Percentiles rank a stretch among this genome's conserved stretches.
These are phyloP conservation scores for Lentinus brumalis DNA, from an alignment of 768 basidiomycete genomes.

Conservation along the genomic window DNA sequence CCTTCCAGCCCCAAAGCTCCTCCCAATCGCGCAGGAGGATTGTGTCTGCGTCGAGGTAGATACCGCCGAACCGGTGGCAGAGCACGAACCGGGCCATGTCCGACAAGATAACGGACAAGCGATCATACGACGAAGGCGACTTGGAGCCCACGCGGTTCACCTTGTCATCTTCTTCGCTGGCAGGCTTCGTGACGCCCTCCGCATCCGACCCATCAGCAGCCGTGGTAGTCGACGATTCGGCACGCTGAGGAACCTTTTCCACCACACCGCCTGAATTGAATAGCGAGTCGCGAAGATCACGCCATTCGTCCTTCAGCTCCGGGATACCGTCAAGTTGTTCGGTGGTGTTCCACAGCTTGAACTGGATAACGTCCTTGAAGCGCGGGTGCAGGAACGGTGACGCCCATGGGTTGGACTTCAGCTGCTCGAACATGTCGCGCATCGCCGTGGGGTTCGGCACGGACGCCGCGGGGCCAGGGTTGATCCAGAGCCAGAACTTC, in stretches of 20 bases:
- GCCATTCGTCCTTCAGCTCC: conserved; percentile 91
- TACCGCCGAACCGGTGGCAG: conserved; percentile 95
- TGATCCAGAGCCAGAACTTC: conserved; percentile 98
- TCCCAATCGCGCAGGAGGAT: conserved; percentile 98
- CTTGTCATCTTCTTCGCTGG: conserved; percentile 47
- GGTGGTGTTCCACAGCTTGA: conserved; percentile 98
- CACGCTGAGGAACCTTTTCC: conserved; percentile 58
- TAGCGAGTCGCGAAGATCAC: conserved; percentile 67
- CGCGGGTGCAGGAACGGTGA: conserved; percentile 92
- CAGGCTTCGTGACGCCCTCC: conserved; percentile 2
- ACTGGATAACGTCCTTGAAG: conserved; percentile 90
- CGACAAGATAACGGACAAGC: conserved; percentile 89
- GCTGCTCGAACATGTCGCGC: conserved; percentile 79
- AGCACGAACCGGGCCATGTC: conserved; percentile 98
- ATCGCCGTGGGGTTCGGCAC: conserved; percentile 83
- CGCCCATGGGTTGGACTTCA: conserved; percentile 90
- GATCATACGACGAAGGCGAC: conserved; percentile 85
- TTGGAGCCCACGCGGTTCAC: conserved; percentile 88
- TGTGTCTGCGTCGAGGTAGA: conserved; percentile 96
- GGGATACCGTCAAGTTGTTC: conserved; percentile 92
- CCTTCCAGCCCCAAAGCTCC: conserved; percentile 95
- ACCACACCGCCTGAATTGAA: conserved; percentile 89
- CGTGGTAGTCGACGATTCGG: conserved; percentile 32
- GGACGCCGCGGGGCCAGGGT: conserved; percentile 92
- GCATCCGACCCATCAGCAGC: conserved; percentile 21